Base-by-base conservation (phyloP, 1,284 basidiomycete genomes). In the Phellopilus nigrolimitatus region DNA sequence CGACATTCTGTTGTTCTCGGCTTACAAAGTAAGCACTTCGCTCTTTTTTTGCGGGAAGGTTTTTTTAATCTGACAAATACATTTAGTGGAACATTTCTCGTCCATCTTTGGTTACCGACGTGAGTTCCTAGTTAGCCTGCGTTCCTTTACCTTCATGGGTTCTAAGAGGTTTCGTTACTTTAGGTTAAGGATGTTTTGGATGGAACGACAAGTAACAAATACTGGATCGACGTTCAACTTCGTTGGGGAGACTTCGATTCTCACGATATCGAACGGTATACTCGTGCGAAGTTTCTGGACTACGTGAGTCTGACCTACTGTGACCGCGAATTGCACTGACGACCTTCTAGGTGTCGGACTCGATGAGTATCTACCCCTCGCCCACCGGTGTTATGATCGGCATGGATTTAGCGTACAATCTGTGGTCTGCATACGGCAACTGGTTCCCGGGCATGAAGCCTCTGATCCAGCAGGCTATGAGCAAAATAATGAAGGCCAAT, bases 371-470 rank as follows among this genome's bases (percentile, higher is more conserved):
- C 65, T 98, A 98, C 70, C 95, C 95, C 4, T 97, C 94, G 33
- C 94, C 95, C 0, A 99, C 95, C 33, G 97, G 97, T 76, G 86
- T 97, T 50, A 90, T 99, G 80, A 94, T 99, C 58, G 95, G 93
- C 65, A 92, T 99, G 83, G 94, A 99, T 67, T 71, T 99, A 54
- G 95, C 95, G 0, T 99, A 99, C 76, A 99, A 97, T 71, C 68
- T 98, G 56, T 97, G 97, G 88, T 95, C 93, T n/a, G 95, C 92
- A 1, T 99, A 97, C 64, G 97, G 95, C 55, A 95, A 97, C 67
- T 99, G 94, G 93, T 97, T 98, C 88, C 95, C 97, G 13, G 95
- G 95, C 49, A 82, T 95, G 79, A 99, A 99, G 73, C 93, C 95
- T 3, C 79, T 99, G 56, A 87, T 99, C 57, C 95, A 97, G 70